Base-by-base conservation (phyloP, 2,329 filamentous ascomycete species). In the Epichloe brachyelytri region DNA sequence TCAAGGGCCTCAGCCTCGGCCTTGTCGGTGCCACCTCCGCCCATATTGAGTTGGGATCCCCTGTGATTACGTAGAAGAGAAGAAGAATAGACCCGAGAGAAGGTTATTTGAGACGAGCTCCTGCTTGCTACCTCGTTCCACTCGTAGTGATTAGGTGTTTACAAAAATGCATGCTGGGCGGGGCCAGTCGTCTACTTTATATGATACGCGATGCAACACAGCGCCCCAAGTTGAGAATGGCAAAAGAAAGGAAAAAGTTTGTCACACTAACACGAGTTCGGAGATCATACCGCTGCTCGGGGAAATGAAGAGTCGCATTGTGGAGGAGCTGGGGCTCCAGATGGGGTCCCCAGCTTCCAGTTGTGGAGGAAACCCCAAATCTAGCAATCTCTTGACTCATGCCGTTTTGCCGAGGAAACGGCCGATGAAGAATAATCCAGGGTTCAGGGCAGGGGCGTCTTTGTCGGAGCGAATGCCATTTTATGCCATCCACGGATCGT, bases 1-100 rank as follows among this genome's bases (percentile, higher is more conserved):
- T 71, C 68, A 12, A 68, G 51, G 17, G 68, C 66, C 50, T 72
- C 63, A 14, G 59, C 48, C 17, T 60, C 60, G 8, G 56, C 57
- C 53, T 66, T 67, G 39, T 63, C 61, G 7, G 60, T 50, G 37
- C 48, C 51, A 14, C 51, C 48, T 14, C 51, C 48, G 19, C 46
- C 51, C 44, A 54, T 54, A 0, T 38, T 49, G 39, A 17, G 6
- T 20, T 41, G 19, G 14, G 11, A 39, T 6, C 36, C 10, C 14
- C 15, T 26, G 19, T 39, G 7, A 26, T 3, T 2, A 20, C n/a
- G 15, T 5, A 41, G 19, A 38, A 34, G 10, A 39, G 14, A 41
- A 33, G 22, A 48, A 19, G 34, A 6, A 34, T 10, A 6, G 46
- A 41, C 11, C 8, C 8, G 4, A 40, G 11, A 26, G 5, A 33